A percentile compares a stretch with the other conserved stretches of the same genome.
phyloP scores from a whole-genome alignment of 352 stramenopile genomes.

The Peronospora belbahrii region DNA sequence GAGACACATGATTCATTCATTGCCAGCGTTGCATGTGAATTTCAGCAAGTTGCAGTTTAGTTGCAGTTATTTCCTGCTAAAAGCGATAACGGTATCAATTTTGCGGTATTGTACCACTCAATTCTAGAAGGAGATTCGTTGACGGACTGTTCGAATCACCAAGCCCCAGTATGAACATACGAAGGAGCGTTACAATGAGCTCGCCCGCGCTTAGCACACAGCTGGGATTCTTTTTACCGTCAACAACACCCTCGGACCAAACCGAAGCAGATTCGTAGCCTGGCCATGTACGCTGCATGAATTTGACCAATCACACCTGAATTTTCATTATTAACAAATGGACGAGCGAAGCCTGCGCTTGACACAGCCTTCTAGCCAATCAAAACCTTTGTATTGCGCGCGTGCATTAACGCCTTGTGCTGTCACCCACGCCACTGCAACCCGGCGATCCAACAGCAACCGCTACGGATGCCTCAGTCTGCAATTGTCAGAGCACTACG shows the following conservation, averaged over 20 bases:
- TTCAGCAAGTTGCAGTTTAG: not conserved
- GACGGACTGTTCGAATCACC: too few relatives aligned
- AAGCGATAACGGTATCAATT: constrained; percentile 3
- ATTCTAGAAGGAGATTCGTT: constrained; percentile 18
- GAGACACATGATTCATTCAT: too few relatives aligned
- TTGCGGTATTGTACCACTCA: not conserved
- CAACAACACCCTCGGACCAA: constrained; percentile 4
- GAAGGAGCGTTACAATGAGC: not conserved
- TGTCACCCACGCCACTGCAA: constrained; percentile 16
- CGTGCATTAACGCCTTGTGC: constrained; percentile 1
- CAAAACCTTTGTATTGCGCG: not conserved
- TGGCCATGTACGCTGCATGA: constrained; percentile 2
- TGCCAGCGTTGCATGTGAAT: not conserved
- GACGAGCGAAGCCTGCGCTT: not conserved
- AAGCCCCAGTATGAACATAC: constrained; percentile 1
- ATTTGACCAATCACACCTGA: constrained; percentile 11
- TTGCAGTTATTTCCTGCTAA: constrained; percentile 12
- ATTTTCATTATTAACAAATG: constrained; percentile 13
- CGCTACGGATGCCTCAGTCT: constrained; percentile 19
- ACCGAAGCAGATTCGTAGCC: constrained; percentile 14
- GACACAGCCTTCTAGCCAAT: constrained; percentile 7
- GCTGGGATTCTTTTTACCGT: constrained; percentile 17
- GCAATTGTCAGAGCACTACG: constrained; percentile 25
- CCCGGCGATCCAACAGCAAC: constrained; percentile 1
- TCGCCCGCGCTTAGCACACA: constrained; percentile 8